These are phyloP conservation scores for Venturia effusa DNA, from an alignment of 2,329 filamentous ascomycete species.

Conservation along the genomic window DNA sequence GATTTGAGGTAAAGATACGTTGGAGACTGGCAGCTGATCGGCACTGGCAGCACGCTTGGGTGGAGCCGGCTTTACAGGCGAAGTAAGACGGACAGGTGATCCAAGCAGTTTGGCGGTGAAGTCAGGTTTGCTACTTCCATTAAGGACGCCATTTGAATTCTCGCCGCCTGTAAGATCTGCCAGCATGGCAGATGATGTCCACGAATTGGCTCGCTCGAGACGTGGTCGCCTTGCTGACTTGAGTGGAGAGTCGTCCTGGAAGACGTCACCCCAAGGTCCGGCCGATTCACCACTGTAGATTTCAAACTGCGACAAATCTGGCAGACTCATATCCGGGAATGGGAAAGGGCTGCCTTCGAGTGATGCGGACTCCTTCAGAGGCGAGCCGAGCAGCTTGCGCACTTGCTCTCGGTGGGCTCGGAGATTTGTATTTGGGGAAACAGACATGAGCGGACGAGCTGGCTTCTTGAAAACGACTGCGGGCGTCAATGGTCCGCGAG, in stretches of 20 bases:
- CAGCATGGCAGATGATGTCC: slow-evolving; percentile 46
- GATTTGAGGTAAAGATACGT: slow-evolving; percentile 12
- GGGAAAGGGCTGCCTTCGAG: slow-evolving; percentile 39
- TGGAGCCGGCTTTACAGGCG: slow-evolving; percentile 21
- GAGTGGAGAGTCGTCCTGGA: slow-evolving; percentile 32
- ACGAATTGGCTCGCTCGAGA: slow-evolving; percentile 48
- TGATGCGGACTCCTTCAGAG: slow-evolving; percentile 45
- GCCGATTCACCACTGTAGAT: slow-evolving; percentile 34
- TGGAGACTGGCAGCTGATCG: slow-evolving; percentile 14
- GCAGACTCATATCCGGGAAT: slow-evolving; percentile 41
- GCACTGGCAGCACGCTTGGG: slow-evolving; percentile 3
- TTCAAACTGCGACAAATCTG: slow-evolving; percentile 19
- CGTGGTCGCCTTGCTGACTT: slow-evolving; percentile 41
- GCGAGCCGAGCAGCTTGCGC: slow-evolving; percentile 69
- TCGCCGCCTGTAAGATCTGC: slow-evolving; percentile 44
- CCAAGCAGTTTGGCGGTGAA: slow-evolving; percentile 14
- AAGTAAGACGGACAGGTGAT: slow-evolving; percentile 20
- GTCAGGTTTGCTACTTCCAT: slow-evolving; percentile 13
- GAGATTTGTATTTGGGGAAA: slow-evolving; percentile 87
- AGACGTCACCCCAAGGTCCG: slow-evolving; percentile 50
- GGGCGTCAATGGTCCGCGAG: slow-evolving; percentile 67
- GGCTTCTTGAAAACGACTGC: slow-evolving; percentile 69
- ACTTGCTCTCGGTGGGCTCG: slow-evolving; percentile 79
- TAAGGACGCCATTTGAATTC: not conserved
- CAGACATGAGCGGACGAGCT: slow-evolving; percentile 56